Conservation (phyloP, 805 yeast genomes). For the Candida vartiovaarae region DNA sequence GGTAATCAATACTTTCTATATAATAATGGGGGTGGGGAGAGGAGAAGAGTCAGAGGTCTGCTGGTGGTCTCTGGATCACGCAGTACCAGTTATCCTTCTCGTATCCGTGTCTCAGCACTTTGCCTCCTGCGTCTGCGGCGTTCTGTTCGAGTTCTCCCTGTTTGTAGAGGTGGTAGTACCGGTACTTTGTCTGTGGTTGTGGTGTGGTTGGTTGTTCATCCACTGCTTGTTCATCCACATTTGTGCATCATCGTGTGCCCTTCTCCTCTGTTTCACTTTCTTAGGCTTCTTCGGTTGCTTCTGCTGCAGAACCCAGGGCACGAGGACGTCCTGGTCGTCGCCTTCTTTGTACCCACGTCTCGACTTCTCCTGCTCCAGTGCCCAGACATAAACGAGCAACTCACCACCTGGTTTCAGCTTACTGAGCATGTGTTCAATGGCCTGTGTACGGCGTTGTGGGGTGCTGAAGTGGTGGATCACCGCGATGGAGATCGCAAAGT, state of each 20-base stretch:
- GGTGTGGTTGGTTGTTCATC: slow-evolving; percentile 14
- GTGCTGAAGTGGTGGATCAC: slow-evolving; percentile 96
- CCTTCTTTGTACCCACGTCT: slow-evolving; percentile 89
- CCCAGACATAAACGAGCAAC: slow-evolving; percentile 91
- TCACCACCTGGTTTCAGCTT: slow-evolving; percentile 54
- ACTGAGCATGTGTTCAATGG: slow-evolving; percentile 61
- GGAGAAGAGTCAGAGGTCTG: too few species aligned
- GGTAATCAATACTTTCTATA: background rate
- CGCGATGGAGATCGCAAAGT: slow-evolving; percentile 92
- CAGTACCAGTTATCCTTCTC: slow-evolving; percentile 96
- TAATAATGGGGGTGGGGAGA: too few species aligned
- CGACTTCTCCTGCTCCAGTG: slow-evolving; percentile 81
- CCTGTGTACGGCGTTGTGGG: slow-evolving; percentile 66
- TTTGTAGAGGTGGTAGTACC: slow-evolving; percentile 84
- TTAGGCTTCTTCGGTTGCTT: slow-evolving; percentile 32
- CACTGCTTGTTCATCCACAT: slow-evolving; percentile 2
- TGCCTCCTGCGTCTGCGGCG: slow-evolving; percentile 64
- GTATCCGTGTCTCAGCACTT: slow-evolving; percentile 65
- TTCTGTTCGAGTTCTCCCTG: slow-evolving; percentile 78
- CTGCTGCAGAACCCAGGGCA: slow-evolving; percentile 85
- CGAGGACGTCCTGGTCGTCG: slow-evolving; percentile 87
- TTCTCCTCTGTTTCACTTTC: slow-evolving; percentile 24
- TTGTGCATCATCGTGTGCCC: slow-evolving; percentile 11
- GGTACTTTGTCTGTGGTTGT: slow-evolving; percentile 50
- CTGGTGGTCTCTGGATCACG: slow-evolving; percentile 26